A percentile compares a stretch with the other conserved stretches of the same genome.
These are phyloP conservation scores for Kokia cookei DNA, from an alignment of 441 rosid genomes.

Conservation along the genomic window DNA sequence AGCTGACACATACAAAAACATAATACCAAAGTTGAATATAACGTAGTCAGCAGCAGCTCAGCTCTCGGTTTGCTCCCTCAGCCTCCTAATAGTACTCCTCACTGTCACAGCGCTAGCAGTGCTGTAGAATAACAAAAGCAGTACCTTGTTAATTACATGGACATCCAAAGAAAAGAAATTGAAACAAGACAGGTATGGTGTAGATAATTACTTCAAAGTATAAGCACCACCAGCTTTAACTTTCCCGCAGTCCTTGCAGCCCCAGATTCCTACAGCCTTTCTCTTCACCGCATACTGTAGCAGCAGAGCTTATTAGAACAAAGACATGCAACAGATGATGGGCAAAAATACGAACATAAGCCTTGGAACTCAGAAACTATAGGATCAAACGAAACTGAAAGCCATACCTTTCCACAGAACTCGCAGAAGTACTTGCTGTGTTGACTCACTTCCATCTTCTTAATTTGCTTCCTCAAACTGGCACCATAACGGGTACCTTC, in stretches of 20 bases:
- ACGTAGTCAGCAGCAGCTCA: constrained; percentile 12
- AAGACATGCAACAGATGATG: not conserved
- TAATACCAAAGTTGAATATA: not conserved
- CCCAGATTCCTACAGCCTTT: constrained; percentile 88
- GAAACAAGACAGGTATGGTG: not conserved
- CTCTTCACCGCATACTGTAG: constrained; percentile 81
- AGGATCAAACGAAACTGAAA: not conserved
- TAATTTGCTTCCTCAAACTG: not conserved
- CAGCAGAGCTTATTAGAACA: not conserved
- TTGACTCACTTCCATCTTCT: not conserved
- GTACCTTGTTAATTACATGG: not conserved
- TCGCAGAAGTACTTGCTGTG: not conserved
- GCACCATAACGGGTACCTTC: not conserved
- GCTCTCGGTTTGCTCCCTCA: constrained; percentile 94
- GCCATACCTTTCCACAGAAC: not conserved
- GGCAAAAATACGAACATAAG: not conserved
- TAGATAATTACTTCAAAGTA: constrained; percentile 60
- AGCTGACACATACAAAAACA: not conserved
- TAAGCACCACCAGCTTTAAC: constrained; percentile 93
- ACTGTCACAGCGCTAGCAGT: constrained; percentile 57
- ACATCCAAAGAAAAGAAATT: not conserved
- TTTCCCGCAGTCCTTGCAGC: constrained; percentile 88
- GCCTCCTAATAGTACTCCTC: constrained; percentile 80
- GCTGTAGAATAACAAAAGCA: constrained; percentile 16
- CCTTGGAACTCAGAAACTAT: not conserved